A percentile compares a stretch with the other conserved stretches of the same genome.
phyloP scores from a whole-genome alignment of 345 rosid species.

The Salix brachista region DNA sequence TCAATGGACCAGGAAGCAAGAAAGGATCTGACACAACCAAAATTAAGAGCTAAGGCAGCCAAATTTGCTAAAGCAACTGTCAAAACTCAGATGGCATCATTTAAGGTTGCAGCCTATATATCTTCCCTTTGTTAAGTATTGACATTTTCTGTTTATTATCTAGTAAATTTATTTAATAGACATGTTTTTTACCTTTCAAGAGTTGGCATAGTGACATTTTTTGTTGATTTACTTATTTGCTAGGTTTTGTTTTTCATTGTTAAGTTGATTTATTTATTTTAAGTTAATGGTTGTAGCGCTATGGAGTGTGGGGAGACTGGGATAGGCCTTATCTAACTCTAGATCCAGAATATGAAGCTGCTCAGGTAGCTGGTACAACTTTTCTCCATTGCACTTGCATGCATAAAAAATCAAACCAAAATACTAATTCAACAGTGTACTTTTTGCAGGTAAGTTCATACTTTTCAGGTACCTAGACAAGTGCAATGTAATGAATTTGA shows the following conservation, averaged over 20 bases:
- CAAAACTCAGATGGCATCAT: constrained; percentile 88
- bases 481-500: background rate
- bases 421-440: background rate
- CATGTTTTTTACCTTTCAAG: background rate
- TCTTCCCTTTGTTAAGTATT: background rate
- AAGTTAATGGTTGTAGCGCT: constrained; percentile 56
- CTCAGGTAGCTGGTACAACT: constrained; percentile 61
- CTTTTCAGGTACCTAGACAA: background rate
- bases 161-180: background rate
- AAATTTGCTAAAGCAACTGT: constrained; percentile 92
- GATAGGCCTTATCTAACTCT: constrained; percentile 77
- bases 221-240: background rate
- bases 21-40: constrained; percentile 77
- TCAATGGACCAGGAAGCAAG: constrained; percentile 79
- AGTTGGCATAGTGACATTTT: background rate
- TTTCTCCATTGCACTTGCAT: constrained; percentile 11
- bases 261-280: background rate
- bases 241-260: background rate
- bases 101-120: constrained; percentile 53
- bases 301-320: constrained; percentile 99
- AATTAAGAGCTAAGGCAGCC: constrained; percentile 89
- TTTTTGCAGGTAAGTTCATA: background rate
- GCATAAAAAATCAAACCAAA: background rate
- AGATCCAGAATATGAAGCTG: constrained; percentile 93
- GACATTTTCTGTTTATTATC: background rate